Base-by-base conservation (phyloP, 176 grass and related monocot genomes). In the Zea mays region DNA sequence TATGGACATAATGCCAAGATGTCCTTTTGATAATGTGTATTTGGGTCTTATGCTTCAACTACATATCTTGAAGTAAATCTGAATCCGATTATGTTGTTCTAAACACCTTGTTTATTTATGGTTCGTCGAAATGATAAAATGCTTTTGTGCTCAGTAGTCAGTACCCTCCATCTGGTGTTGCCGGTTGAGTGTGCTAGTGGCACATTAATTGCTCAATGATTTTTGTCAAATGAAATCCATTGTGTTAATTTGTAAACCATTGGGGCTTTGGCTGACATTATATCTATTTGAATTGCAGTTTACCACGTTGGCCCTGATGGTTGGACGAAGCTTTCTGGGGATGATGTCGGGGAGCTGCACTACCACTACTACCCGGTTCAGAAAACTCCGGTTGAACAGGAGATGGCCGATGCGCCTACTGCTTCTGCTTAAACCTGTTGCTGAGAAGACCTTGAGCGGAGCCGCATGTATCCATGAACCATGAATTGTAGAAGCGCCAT, bases 311-410 rank as follows among this genome's bases (percentile, higher is more conserved):
- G 91, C 20, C 85, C 89, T 5, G 54, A 90, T 82, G 91, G 95
- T 4, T 98, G 95, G 95, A 98, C 75, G 83, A 98, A 98, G 80
- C 77, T 98, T 52, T 94, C 95, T 50, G 95, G 95, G 54, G 95
- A 98, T 73, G 95, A 98, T 81, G 95, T 98, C 0, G 79, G 87
- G 15, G 95, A 98, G 77, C 89, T 98, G 63, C 95, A 94, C 72
- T 94, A 92, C 71, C 91, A 98, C 27, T 99, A 99, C 77, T 87
- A 95, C 69, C 96, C 92, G 1, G 83, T 87, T 81, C 45, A 89
- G 65, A 35, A 64, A 55, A 65, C 77, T 40, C 17, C 7, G 4
- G 75, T 92, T 34, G 96, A 98, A 38, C 92, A 98, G 62, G 92
- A 92, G 70, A 98, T 98, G 96, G 10, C 80, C 1, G 92, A 98